A percentile compares a stretch with the other conserved stretches of the same genome.
Conservation (phyloP, 2,329 filamentous ascomycete genomes). For the Cladosporium sp. region DNA sequence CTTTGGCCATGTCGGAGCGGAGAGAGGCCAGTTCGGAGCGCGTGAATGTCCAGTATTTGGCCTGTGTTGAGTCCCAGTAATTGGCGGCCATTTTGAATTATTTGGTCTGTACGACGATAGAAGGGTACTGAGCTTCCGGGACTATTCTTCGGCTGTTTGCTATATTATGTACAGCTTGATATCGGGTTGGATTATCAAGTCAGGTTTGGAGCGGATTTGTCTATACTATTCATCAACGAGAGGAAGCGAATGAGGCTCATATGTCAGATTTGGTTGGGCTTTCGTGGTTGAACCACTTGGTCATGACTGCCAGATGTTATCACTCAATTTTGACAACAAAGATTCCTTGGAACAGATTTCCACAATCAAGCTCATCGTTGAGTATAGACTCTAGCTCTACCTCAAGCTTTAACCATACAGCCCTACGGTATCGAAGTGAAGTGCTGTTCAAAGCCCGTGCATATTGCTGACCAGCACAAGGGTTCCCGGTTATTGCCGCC, state of each 20-base stretch:
- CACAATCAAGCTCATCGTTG: background rate
- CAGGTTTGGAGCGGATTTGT: no score
- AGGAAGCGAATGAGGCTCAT: no score
- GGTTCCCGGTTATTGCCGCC: conserved; percentile 4
- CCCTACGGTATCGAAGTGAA: background rate
- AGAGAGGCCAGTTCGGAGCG: conserved; percentile 72
- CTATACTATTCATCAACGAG: no score
- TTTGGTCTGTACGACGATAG: no score
- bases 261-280: background rate
- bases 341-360: background rate
- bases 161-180: no score
- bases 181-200: no score
- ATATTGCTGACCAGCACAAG: conserved; percentile 2
- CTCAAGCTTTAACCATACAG: background rate
- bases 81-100: conserved; percentile 72
- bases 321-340: background rate
- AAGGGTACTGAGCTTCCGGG: no score
- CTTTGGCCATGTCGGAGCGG: conserved; percentile 70
- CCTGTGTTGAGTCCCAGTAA: conserved; percentile 94
- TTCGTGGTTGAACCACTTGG: background rate
- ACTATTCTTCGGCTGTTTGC: no score
- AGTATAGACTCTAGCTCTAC: background rate
- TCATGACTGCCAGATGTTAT: background rate
- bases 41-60: conserved; percentile 84
- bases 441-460: conserved; percentile 1